A percentile compares a stretch with the other conserved stretches of the same genome.
These are phyloP conservation scores for Eucalyptus cladocalyx DNA, from an alignment of 345 rosid species.

Conservation along the genomic window DNA sequence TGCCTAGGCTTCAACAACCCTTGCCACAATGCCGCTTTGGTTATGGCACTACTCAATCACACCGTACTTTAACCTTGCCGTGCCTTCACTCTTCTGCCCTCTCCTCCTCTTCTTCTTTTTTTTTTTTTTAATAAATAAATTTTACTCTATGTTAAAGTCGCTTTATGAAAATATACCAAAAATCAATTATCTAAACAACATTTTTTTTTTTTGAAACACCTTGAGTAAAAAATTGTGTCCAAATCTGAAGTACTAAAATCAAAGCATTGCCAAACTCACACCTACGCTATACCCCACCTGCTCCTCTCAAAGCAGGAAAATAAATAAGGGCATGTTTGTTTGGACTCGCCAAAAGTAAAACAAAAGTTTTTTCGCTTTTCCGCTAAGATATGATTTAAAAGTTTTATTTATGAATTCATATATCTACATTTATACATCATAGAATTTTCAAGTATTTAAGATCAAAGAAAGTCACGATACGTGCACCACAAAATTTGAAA, in stretches of 20 bases:
- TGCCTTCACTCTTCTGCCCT: not conserved
- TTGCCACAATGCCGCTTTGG: not conserved
- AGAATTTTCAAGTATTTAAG: not conserved
- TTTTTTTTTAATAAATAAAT: too few species aligned
- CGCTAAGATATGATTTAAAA: not conserved
- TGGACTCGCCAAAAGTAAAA: not conserved
- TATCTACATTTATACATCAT: not conserved
- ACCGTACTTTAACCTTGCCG: not conserved
- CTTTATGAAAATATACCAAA: not conserved
- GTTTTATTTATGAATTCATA: not conserved
- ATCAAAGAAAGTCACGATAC: not conserved
- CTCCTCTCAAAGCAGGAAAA: not conserved
- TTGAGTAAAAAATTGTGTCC: not conserved
- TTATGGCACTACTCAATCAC: fast-evolving
- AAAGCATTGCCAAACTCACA: not conserved
- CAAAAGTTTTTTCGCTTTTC: not conserved
- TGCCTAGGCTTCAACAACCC: not conserved
- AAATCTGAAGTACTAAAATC: not conserved
- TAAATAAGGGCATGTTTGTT: not conserved
- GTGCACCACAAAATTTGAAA: not conserved
- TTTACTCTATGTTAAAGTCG: not conserved
- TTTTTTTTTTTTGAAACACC: not conserved
- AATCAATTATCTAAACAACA: not conserved
- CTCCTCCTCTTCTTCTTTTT: not conserved
- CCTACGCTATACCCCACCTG: not conserved